Evolutionary conservation across 805 yeast species (phyloP).

Genomic region (Saccharomycopsis fermentans): DNA sequence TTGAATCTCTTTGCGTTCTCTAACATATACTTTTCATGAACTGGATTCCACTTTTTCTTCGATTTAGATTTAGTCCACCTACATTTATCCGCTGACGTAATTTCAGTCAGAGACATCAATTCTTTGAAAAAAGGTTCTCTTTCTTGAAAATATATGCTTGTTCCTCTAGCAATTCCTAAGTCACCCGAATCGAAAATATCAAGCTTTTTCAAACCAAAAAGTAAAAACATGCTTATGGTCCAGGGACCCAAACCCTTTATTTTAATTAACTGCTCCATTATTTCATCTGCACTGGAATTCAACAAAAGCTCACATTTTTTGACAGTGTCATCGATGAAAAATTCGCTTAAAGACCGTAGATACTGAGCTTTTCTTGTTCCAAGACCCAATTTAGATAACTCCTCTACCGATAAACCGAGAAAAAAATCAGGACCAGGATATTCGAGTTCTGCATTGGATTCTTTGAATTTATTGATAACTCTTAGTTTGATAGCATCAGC

Average conservation of each 20-base stretch:
- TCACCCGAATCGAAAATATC: conserved; percentile 74
- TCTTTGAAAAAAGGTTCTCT: conserved; percentile 32
- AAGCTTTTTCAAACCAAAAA: conserved; percentile 55
- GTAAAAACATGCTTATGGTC: conserved; percentile 82
- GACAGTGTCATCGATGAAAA: conserved; percentile 33
- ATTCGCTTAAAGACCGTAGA: conserved; percentile 42
- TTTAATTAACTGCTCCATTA: conserved; percentile 37
- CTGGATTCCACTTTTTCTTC: conserved; percentile 57
- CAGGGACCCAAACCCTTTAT: conserved; percentile 74
- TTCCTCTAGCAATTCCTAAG: conserved; percentile 78
- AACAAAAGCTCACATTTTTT: conserved; percentile 28
- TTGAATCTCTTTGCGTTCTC: conserved; percentile 45
- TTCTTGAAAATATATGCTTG: conserved; percentile 47
- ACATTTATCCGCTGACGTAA: conserved; percentile 22
- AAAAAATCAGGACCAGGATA: conserved; percentile 48
- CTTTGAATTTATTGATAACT: conserved; percentile 24
- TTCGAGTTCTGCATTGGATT: conserved; percentile 1
- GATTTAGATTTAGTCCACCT: conserved; percentile 28
- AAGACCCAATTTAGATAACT: conserved; percentile 54
- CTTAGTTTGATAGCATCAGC: conserved; percentile 53
- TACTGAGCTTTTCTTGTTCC: conserved; percentile 61
- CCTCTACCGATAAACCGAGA: conserved; percentile 31
- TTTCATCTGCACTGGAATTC: conserved; percentile 32
- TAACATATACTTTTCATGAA: conserved; percentile 48
- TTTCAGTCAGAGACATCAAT: conserved; percentile 13